Evolutionary conservation across 331 rosid genomes (phyloP).

Genomic region (Cydonia oblonga): DNA sequence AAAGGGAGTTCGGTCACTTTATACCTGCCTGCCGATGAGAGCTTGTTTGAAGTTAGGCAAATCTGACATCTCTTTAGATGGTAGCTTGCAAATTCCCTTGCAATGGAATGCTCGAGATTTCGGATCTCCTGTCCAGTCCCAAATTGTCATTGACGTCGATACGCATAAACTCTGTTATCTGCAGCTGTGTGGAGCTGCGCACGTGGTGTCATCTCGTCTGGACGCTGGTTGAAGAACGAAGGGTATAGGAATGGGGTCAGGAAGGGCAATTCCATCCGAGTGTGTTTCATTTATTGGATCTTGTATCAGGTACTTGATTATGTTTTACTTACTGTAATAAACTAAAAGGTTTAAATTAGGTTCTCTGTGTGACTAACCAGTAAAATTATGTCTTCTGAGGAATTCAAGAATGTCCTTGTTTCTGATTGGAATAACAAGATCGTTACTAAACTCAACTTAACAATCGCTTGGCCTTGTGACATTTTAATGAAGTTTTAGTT

Average conservation of each 20-base stretch:
- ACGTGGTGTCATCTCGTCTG: neutral
- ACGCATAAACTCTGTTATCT: neutral
- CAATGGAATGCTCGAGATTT: too few species aligned
- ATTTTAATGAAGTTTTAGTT: too few species aligned
- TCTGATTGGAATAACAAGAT: too few species aligned
- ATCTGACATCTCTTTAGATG: neutral
- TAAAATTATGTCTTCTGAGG: neutral
- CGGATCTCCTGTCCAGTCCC: too few species aligned
- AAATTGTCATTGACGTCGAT: neutral
- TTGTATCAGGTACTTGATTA: neutral
- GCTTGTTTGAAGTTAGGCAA: neutral
- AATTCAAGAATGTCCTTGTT: neutral
- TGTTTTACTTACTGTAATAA: neutral
- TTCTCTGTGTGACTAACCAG: too few species aligned
- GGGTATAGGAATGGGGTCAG: neutral
- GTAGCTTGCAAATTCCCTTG: neutral
- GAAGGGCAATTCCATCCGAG: neutral
- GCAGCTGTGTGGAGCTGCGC: neutral
- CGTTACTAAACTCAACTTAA: too few species aligned
- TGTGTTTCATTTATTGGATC: neutral
- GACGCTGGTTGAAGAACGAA: neutral
- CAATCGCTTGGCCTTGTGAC: too few species aligned
- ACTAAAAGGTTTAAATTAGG: neutral
- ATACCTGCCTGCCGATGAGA: neutral
- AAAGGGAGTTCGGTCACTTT: conserved; percentile 7